These are phyloP conservation scores for Scutellaria baicalensis DNA, from an alignment of 257 asterid species.

Conservation along the genomic window DNA sequence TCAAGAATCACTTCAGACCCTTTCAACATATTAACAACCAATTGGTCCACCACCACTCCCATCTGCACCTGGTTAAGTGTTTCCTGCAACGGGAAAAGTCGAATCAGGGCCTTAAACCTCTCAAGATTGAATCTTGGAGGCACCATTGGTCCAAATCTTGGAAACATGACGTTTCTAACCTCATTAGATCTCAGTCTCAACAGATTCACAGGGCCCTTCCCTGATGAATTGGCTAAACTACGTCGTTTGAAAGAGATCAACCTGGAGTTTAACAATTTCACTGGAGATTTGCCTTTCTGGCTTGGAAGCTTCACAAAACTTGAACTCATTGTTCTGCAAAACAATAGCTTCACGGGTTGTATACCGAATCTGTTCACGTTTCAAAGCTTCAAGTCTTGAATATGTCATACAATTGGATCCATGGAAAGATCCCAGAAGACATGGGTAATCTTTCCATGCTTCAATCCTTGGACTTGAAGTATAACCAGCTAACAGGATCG, in stretches of 20 bases:
- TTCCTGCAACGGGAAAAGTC: neutral
- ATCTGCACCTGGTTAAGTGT: neutral
- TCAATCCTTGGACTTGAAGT: neutral
- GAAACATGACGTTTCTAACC: neutral
- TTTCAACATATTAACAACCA: neutral
- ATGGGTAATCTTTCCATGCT: neutral
- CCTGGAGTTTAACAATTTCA: slow-evolving; percentile 7
- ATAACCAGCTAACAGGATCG: neutral
- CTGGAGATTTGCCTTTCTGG: neutral
- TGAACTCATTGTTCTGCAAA: neutral
- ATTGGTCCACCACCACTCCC: neutral
- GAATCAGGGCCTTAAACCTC: neutral
- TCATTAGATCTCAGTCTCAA: neutral
- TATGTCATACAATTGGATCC: neutral
- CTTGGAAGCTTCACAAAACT: neutral
- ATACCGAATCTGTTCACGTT: neutral
- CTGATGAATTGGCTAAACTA: neutral
- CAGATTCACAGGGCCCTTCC: neutral
- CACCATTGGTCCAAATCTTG: neutral
- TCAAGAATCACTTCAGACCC: slow-evolving; percentile 2
- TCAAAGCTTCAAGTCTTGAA: neutral
- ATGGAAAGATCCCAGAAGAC: neutral
- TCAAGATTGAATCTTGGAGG: neutral
- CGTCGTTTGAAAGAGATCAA: neutral
- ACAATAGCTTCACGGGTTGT: neutral